Percentiles rank a stretch among this genome's conserved stretches.
Evolutionary conservation across 2,329 filamentous ascomycete species (phyloP).

Genomic region (Paramyrothecium sp.): DNA sequence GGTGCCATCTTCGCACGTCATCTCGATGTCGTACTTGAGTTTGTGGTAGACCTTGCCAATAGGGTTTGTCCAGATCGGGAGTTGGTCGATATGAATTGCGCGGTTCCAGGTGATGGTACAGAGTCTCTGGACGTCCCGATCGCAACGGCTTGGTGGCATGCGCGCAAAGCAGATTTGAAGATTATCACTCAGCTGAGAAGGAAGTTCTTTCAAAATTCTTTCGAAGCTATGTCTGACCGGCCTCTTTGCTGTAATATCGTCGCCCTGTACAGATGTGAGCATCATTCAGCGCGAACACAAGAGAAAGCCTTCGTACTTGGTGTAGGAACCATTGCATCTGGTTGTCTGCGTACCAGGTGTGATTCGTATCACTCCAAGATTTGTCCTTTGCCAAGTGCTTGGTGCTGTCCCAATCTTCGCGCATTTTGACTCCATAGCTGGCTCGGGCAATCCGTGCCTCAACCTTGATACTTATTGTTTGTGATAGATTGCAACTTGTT

Average conservation of each 20-base stretch:
- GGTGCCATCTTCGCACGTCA: constrained; percentile 14
- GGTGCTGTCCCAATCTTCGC: not conserved
- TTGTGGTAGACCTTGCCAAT: constrained; percentile 2
- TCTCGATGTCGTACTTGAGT: constrained; percentile 10
- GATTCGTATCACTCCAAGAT: not conserved
- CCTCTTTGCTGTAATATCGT: constrained; percentile 2
- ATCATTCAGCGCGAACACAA: not conserved
- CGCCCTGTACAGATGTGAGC: constrained; percentile 7
- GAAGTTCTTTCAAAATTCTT: not conserved
- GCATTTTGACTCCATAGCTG: constrained; percentile 19
- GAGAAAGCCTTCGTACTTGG: constrained; percentile 10
- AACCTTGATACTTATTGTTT: constrained; percentile 6
- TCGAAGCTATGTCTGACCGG: not conserved
- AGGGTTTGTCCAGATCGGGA: constrained; percentile 11
- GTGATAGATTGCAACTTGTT: not conserved
- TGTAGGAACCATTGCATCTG: constrained; percentile 29
- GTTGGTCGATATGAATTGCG: not conserved
- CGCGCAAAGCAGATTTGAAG: not conserved
- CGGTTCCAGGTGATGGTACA: constrained; percentile 18
- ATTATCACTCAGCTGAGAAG: constrained; percentile 3
- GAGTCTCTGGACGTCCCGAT: constrained; percentile 1
- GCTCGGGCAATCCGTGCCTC: constrained; percentile 20
- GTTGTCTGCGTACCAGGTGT: not conserved
- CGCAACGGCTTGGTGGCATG: rapidly evolving
- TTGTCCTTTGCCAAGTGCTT: constrained; percentile 10